These are phyloP conservation scores for Beauveria pseudobassiana DNA, from an alignment of 2,329 filamentous ascomycete species.

Conservation along the genomic window DNA sequence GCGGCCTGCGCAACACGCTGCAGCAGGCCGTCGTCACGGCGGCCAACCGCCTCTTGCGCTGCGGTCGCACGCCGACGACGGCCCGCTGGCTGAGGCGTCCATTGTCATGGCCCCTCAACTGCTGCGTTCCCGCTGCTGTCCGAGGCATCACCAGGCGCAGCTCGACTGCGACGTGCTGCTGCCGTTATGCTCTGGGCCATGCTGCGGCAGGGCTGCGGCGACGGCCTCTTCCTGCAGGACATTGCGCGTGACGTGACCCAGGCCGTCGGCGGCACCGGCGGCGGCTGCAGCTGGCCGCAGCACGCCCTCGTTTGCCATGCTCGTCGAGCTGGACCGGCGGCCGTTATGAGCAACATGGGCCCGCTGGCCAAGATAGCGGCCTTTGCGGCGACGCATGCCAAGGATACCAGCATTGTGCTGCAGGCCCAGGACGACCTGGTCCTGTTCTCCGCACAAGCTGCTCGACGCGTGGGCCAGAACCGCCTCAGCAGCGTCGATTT, in stretches of 20 bases:
- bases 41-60: slow-evolving; percentile 71
- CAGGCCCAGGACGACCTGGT: slow-evolving; percentile 53
- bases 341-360: slow-evolving; percentile 59
- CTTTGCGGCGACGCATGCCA: slow-evolving; percentile 53
- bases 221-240: slow-evolving; percentile 65
- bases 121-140: slow-evolving; percentile 68
- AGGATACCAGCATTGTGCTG: slow-evolving; percentile 37
- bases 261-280: slow-evolving; percentile 19
- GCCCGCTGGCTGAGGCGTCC: slow-evolving; percentile 35
- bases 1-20: slow-evolving; percentile 56
- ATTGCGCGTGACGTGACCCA: slow-evolving; percentile 61
- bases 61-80: slow-evolving; percentile 34
- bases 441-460: slow-evolving; percentile 58
- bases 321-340: slow-evolving; percentile 50
- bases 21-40: slow-evolving; percentile 68
- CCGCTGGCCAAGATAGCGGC: slow-evolving; percentile 58
- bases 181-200: slow-evolving; percentile 59
- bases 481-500: slow-evolving; percentile 66
- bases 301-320: slow-evolving; percentile 48
- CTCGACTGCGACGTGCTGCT: slow-evolving; percentile 64
- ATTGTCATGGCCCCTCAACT: slow-evolving; percentile 66
- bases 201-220: slow-evolving; percentile 66
- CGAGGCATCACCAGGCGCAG: slow-evolving; percentile 44
- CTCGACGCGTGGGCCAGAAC: slow-evolving; percentile 65
- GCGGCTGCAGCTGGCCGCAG: slow-evolving; percentile 54